These are phyloP conservation scores for Sclerotinia trifoliorum DNA, from an alignment of 2,329 filamentous ascomycete species.

Conservation along the genomic window DNA sequence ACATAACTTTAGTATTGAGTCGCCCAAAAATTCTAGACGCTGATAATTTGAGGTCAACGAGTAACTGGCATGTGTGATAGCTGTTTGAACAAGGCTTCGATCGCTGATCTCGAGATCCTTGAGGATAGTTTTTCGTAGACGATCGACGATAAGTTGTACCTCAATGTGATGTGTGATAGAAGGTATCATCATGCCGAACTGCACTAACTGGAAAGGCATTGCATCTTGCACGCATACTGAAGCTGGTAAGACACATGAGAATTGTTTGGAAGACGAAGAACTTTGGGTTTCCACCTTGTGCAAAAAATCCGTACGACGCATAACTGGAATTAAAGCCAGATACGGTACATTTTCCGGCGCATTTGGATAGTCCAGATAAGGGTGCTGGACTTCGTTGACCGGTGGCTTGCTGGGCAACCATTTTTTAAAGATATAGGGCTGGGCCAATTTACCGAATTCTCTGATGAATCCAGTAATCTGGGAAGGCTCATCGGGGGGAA, in stretches of 20 bases:
- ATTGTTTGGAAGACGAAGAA: conserved; percentile 38
- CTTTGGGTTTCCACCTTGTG: conserved; percentile 41
- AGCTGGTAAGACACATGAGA: conserved; percentile 47
- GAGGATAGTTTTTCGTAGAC: conserved; percentile 57
- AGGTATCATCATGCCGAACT: conserved; percentile 64
- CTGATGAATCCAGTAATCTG: conserved; percentile 29
- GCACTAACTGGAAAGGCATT: conserved; percentile 43
- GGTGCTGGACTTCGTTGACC: conserved; percentile 42
- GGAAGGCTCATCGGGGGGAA: conserved; percentile 1
- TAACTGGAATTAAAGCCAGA: conserved; percentile 50
- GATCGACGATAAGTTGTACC: conserved; percentile 59
- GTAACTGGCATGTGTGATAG: conserved; percentile 67
- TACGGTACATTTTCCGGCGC: conserved; percentile 50
- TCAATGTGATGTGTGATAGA: conserved; percentile 71
- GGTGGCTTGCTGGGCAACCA: conserved; percentile 48
- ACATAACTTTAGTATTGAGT: conserved; percentile 76
- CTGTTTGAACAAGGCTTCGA: conserved; percentile 58
- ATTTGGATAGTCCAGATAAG: conserved; percentile 42
- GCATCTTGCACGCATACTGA: conserved; percentile 51
- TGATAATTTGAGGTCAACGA: conserved; percentile 69
- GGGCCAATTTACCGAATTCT: conserved; percentile 28
- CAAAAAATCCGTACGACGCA: conserved; percentile 59
- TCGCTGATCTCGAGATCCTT: conserved; percentile 53
- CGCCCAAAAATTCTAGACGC: conserved; percentile 81
- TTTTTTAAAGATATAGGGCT: conserved; percentile 42